Base-by-base conservation (phyloP, 805 yeast species). In the Yarrowia sp. region DNA sequence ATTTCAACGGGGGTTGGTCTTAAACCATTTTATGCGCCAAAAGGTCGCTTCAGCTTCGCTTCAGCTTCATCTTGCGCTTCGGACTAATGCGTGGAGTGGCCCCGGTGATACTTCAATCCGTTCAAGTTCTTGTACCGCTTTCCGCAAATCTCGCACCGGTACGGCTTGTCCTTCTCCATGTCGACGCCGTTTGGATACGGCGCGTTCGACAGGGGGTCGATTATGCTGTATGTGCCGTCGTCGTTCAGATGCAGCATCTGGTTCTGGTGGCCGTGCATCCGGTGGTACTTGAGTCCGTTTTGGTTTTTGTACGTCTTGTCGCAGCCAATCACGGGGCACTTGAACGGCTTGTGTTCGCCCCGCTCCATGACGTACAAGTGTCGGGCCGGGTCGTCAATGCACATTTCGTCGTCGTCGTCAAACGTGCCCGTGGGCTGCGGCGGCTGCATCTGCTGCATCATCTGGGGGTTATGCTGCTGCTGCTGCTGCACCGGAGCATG, bases 261-360 rank as follows among this genome's bases (percentile, higher is more conserved):
- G 74, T 93, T 92, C 77, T 92, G 98, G 77, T 93, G 99, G 44
- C 99, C 99, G 75, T 93, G 99, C 66, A 89, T 79, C 69, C 97
- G 83, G 77, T 95, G 99, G 77, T 95, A 95, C 76, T 95, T 95
- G 73, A 95, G 81, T 15, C 99, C 99, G 74, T 95, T 95, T 78
- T 95, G 99, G 76, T 95, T 95, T 79, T 95, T 95, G 77, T 95
- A 95, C 33, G 93, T 92, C 80, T 95, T 95, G 71, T 92, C 98
- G 77, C 99, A 95, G 8, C 99, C 99, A 72, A 92, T 89, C 48
- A 95, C 99, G 0, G 98, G 99, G 79, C 99, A 95, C 75, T 89
- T 92, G 79, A 88, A 95, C 35, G 99, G 99, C 76, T 95, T 87
- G 74, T 91, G 89, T 70, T 92, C 97, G 66, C 90, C 92, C 68